These are phyloP conservation scores for Microthyrium microscopicum DNA, from an alignment of 2,329 filamentous ascomycete species.

Conservation along the genomic window DNA sequence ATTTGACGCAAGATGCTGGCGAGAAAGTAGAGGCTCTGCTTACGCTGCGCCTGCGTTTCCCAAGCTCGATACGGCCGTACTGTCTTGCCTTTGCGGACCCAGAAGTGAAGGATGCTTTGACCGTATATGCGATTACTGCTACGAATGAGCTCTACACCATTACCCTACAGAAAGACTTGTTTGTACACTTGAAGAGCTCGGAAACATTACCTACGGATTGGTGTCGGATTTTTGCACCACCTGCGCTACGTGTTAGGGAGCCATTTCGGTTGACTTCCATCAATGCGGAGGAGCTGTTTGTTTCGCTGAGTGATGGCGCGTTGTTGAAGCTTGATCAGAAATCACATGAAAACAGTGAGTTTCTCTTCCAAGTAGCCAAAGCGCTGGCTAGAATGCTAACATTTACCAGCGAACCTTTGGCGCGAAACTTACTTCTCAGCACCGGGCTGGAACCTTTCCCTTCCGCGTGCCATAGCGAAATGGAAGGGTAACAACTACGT, in stretches of 20 bases:
- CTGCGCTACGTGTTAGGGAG: constrained; percentile 59
- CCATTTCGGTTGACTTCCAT: constrained; percentile 69
- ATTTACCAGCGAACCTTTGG: too few species aligned
- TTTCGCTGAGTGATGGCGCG: constrained; percentile 66
- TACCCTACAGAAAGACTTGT: constrained; percentile 66
- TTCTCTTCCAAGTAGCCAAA: background rate
- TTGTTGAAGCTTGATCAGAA: constrained; percentile 54
- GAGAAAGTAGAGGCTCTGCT: constrained; percentile 51
- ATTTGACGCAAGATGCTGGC: constrained; percentile 48
- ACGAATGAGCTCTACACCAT: constrained; percentile 71
- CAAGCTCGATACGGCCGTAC: constrained; percentile 52
- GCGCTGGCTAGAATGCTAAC: too few species aligned
- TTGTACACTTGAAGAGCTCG: constrained; percentile 50
- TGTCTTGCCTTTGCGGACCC: constrained; percentile 75
- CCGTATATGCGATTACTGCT: constrained; percentile 63
- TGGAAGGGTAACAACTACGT: constrained; percentile 50
- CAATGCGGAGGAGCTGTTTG: constrained; percentile 55
- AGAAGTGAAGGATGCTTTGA: constrained; percentile 59
- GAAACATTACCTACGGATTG: constrained; percentile 61
- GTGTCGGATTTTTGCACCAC: constrained; percentile 57
- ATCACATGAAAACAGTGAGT: constrained; percentile 31
- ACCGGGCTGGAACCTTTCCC: constrained; percentile 51
- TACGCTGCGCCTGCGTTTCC: constrained; percentile 63
- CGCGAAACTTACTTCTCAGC: constrained; percentile 58
- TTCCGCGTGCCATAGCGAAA: constrained; percentile 44